phyloP scores from a whole-genome alignment of 2,329 filamentous ascomycete genomes.

The Neofusicoccum kwambonambiense region DNA sequence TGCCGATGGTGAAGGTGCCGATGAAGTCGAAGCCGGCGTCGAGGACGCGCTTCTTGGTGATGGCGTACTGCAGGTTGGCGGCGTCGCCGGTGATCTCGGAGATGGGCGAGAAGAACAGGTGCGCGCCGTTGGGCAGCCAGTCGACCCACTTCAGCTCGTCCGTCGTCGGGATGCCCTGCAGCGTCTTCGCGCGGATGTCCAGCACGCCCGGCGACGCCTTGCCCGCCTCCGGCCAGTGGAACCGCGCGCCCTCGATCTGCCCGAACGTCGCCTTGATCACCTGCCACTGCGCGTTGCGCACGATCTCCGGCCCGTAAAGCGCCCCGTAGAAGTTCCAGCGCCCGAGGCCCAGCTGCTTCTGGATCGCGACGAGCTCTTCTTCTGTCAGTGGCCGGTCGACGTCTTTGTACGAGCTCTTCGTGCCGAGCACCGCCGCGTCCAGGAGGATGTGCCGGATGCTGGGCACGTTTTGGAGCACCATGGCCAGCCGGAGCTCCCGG shows the following conservation, averaged over 20 bases:
- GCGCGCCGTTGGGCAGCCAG: slow-evolving; percentile 47
- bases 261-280: slow-evolving; percentile 37
- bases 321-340: slow-evolving; percentile 51
- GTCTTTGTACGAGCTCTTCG: slow-evolving; percentile 31
- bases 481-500: slow-evolving; percentile 41
- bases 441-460: slow-evolving; percentile 43
- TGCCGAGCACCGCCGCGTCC: slow-evolving; percentile 42
- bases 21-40: slow-evolving; percentile 28
- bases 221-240: slow-evolving; percentile 37
- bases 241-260: slow-evolving; percentile 32
- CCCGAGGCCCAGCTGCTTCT: slow-evolving; percentile 41
- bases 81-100: slow-evolving; percentile 45
- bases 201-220: slow-evolving; percentile 32
- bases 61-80: slow-evolving; percentile 39
- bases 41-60: slow-evolving; percentile 26
- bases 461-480: slow-evolving; percentile 48
- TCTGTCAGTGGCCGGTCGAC: slow-evolving; percentile 37
- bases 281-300: slow-evolving; percentile 34
- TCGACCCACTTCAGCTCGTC: slow-evolving; percentile 40
- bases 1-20: slow-evolving; percentile 29
- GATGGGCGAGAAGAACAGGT: slow-evolving; percentile 47
- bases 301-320: slow-evolving; percentile 24
- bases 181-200: slow-evolving; percentile 23
- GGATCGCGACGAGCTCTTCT: slow-evolving; percentile 43
- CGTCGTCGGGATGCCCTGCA: slow-evolving; percentile 26